Conservation (phyloP, 495 filamentous ascomycete species). For the Coniosporium apollinis region DNA sequence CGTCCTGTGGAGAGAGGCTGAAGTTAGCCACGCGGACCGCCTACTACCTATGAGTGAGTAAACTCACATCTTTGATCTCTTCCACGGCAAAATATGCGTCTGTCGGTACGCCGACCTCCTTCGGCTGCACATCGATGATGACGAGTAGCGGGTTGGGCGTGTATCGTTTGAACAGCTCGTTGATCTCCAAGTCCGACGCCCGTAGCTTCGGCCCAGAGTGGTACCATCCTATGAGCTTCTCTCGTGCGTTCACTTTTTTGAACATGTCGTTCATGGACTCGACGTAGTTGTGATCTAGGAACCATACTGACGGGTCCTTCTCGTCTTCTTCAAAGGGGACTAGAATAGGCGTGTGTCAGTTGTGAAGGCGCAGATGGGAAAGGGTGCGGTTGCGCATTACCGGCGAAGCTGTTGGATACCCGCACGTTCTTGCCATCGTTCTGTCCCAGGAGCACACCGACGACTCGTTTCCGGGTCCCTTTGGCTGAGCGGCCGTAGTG, state of each 20-base stretch:
- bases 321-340: constrained; percentile 98
- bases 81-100: constrained; percentile 99
- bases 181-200: constrained; percentile 96
- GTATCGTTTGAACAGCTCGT: constrained; percentile 98
- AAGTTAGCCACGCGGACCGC: constrained; percentile 8
- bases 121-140: constrained; percentile 97
- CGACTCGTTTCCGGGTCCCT: constrained; percentile 81
- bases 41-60: neutral
- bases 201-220: constrained; percentile 95
- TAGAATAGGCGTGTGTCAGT: too few species aligned
- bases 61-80: constrained; percentile 95
- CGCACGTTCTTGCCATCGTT: constrained; percentile 88
- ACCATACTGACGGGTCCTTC: constrained; percentile 97
- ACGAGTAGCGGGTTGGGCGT: constrained; percentile 89
- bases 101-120: constrained; percentile 93
- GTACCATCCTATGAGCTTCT: constrained; percentile 99
- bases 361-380: too few species aligned
- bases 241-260: constrained; percentile 97
- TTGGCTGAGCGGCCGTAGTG: constrained; percentile 92
- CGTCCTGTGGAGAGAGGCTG: constrained; percentile 46
- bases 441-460: constrained; percentile 88
- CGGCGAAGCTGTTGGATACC: constrained; percentile 97
- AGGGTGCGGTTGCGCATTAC: constrained; percentile 33
- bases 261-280: constrained; percentile 99
- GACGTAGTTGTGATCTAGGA: constrained; percentile 97